phyloP scores from a whole-genome alignment of 345 rosid genomes.

The Salix viminalis region DNA sequence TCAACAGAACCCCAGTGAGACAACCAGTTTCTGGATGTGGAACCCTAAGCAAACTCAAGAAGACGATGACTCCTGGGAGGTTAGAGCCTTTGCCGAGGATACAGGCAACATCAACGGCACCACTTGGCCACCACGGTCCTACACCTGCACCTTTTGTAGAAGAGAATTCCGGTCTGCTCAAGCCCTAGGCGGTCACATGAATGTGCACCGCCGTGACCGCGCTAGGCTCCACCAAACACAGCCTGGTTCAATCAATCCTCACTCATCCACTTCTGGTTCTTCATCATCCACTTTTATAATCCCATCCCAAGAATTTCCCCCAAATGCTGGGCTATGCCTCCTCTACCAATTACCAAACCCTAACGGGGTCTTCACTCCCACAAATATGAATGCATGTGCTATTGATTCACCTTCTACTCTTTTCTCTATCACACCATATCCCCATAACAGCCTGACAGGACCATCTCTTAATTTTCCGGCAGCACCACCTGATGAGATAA shows the following conservation, averaged over 20 bases:
- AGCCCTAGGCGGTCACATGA: conserved; percentile 99
- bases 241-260: conserved; percentile 9
- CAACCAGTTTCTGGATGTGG: conserved; percentile 46
- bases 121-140: conserved; percentile 97
- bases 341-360: conserved; percentile 71
- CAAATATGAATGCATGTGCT: conserved; percentile 16
- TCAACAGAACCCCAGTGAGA: conserved; percentile 14
- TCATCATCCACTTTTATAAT: conserved; percentile 32
- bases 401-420: conserved; percentile 47
- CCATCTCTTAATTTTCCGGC: conserved; percentile 12
- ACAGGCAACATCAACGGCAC: conserved; percentile 65
- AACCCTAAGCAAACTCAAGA: conserved; percentile 50
- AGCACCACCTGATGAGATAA: background rate
- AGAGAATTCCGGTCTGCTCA: conserved; percentile 95
- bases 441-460: conserved; percentile 17
- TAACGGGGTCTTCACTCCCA: conserved; percentile 29
- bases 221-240: conserved; percentile 66
- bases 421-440: conserved; percentile 41
- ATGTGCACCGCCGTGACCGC: conserved; percentile 93
- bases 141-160: conserved; percentile 86
- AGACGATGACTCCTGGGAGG: conserved; percentile 94
- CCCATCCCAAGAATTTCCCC: conserved; percentile 43
- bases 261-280: conserved; percentile 12
- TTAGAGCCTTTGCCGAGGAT: conserved; percentile 82
- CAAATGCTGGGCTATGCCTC: conserved; percentile 50